Base-by-base conservation (phyloP, 163 green algal species). In the Scenedesmus sp. region DNA sequence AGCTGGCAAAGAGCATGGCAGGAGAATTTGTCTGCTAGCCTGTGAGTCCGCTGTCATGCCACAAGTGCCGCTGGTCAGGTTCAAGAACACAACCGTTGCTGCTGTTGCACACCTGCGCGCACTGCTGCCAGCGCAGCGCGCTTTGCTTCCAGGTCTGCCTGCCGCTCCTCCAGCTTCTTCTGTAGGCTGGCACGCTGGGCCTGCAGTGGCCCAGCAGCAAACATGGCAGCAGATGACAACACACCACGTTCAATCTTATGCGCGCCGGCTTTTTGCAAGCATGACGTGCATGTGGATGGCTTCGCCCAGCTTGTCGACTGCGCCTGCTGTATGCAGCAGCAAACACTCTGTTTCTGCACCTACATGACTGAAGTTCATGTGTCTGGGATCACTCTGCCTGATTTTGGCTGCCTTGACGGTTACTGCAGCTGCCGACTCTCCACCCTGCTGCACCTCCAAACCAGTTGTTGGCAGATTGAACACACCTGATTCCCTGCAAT, bases 121-220 rank as follows among this genome's bases (percentile, higher is more conserved):
- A 94, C 89, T 5, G 73, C 86, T 18, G 92, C 91, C 16, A 98
- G 94, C 89, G 96, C 94, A 72, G 94, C 82, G 53, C 93, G 72
- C 93, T 96, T 95, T 24, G 91, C 91, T 40, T 90, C 73, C 82
- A 98, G 84, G 61, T 99, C 97, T 2, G 92, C 93, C 65, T 96
- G 87, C 30, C 93, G 90, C 93, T 99, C 97, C 15, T 93, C 86
- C 33, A 98, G 81, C 93, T 97, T 98, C 83, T 95, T 94, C 87
- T 95, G 86, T 51, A 97, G 90, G 30, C 83, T 92, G 40, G 91
- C 89, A 87, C 97, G 97, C 87, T 97, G 93, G 0, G 88, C 87
- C 93, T 97, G 93, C 51, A 51, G 24, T 24, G 51, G 26, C 16
- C 33, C 24, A 59, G 43, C 79, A 24, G 42, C 24, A 10, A 42